phyloP scores from a whole-genome alignment of 768 basidiomycete species.

The Xerocomellus dryophilus region DNA sequence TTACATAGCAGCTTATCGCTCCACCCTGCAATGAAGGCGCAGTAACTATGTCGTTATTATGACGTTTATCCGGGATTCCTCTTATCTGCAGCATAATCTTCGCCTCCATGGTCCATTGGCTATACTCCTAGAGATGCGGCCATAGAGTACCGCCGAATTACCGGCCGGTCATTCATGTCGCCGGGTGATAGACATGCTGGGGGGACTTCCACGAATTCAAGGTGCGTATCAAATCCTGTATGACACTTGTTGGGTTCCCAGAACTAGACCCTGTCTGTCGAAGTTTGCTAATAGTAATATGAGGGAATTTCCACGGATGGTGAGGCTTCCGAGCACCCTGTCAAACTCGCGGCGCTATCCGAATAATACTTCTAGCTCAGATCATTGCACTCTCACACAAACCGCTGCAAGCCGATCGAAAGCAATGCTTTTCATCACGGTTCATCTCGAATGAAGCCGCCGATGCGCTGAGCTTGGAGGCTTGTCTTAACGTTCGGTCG shows the following conservation, averaged over 20 bases:
- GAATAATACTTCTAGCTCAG: no score
- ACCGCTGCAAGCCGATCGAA: background rate
- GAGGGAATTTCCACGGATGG: no score
- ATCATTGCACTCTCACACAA: background rate
- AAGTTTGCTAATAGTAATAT: no score
- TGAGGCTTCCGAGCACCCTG: background rate
- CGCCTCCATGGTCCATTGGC: no score
- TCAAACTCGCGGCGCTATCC: no score
- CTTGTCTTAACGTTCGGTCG: background rate
- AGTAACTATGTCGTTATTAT: background rate
- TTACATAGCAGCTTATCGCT: background rate
- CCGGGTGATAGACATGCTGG: no score
- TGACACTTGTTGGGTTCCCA: background rate
- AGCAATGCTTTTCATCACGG: background rate
- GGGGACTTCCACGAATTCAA: no score
- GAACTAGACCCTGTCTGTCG: no score
- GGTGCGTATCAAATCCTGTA: no score
- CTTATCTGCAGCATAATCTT: background rate
- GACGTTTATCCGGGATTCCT: background rate
- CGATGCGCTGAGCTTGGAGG: background rate
- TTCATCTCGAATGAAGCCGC: background rate
- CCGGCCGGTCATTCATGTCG: no score
- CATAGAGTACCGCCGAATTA: no score
- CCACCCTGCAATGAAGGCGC: background rate
- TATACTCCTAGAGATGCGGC: no score